Evolutionary conservation across 352 stramenopile genomes (phyloP), one percentile per base, ranked within the genome.

Genomic region (Phytophthora pluvialis): DNA sequence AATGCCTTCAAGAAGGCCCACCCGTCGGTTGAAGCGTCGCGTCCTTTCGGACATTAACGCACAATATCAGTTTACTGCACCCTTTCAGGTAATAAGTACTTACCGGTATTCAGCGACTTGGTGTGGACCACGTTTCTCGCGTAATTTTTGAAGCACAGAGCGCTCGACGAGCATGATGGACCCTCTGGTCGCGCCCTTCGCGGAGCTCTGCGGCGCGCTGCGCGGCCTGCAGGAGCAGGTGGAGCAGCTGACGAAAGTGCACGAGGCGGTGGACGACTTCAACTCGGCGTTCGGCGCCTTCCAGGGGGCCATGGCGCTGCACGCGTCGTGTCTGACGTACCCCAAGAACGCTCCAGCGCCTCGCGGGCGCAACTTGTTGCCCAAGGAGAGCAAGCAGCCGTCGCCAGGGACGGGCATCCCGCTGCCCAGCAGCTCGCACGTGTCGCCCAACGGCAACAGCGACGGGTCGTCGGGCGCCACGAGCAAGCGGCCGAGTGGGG

Each of bases 241-340:
- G 18, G 59, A 84, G 59, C 73, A 78, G 54, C 81, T 95, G n/a
- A 47, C 72, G 48, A 75, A 55, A 4, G 83, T 95, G 42, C 83
- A 94, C 52, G 74, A 88, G 12, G 75, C 83, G n/a, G 71, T 95
- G 21, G 79, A 88, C 25, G 70, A 83, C 52, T 94, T 94, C 59
- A 94, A 94, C 67, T 51, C 36, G 39, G 76, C 77, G 12, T 95
- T 95, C 29, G 88, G 88, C 29, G 56, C 73, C 15, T 92, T 95
- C 60, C 83, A 92, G 66, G 80, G 77, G 43, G 84, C 81, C 48
- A 93, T 94, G 72, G 75, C 72, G 52, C 73, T 95, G 56, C 85
- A 95, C 45, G 83, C 79, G 52, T 91, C 82, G 32, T 93, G 85
- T 68, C 72, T 93, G 26, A 64, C 67, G 63, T 91, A 90, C 68